Evolutionary conservation across 1,139 yeast species (phyloP).

Genomic region (Blastobotrys elegans): DNA sequence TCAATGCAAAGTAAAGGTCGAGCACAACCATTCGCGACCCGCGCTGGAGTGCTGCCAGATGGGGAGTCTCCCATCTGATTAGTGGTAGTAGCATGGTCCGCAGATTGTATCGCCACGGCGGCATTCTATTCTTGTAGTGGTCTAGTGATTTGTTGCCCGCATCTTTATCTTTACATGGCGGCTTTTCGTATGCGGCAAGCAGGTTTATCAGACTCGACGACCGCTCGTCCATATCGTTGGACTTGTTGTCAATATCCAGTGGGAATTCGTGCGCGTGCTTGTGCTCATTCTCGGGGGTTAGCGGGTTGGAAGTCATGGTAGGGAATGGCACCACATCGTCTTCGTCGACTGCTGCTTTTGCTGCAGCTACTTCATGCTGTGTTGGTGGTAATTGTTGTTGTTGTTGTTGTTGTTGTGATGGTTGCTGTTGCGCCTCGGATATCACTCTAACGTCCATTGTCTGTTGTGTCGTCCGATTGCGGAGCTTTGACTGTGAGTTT

Average conservation of each 20-base stretch:
- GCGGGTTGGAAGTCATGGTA: conserved; percentile 13
- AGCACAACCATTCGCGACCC: conserved; percentile 46
- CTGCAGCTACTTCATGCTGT: not conserved
- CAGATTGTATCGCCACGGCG: conserved; percentile 53
- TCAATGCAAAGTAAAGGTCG: conserved; percentile 78
- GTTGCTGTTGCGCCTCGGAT: conserved; percentile 2
- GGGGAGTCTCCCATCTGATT: conserved; percentile 62
- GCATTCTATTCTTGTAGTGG: conserved; percentile 58
- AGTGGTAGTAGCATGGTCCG: conserved; percentile 54
- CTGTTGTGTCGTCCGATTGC: not conserved
- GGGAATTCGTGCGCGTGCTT: conserved; percentile 8
- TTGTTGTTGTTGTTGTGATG: not conserved
- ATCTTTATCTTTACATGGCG: conserved; percentile 39
- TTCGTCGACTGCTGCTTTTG: conserved; percentile 12
- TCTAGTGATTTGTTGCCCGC: conserved; percentile 69
- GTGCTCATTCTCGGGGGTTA: conserved; percentile 11
- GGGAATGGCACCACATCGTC: conserved; percentile 16
- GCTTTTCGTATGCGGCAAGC: conserved; percentile 27
- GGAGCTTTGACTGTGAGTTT: no score
- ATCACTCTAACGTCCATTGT: not conserved
- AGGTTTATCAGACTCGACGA: conserved; percentile 25
- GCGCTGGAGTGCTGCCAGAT: conserved; percentile 55
- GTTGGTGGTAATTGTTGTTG: not conserved
- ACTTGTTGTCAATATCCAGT: not conserved
- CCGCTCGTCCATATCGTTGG: not conserved